Conservation (phyloP, 2,329 filamentous ascomycete species). For the Ophiostoma sp. region DNA sequence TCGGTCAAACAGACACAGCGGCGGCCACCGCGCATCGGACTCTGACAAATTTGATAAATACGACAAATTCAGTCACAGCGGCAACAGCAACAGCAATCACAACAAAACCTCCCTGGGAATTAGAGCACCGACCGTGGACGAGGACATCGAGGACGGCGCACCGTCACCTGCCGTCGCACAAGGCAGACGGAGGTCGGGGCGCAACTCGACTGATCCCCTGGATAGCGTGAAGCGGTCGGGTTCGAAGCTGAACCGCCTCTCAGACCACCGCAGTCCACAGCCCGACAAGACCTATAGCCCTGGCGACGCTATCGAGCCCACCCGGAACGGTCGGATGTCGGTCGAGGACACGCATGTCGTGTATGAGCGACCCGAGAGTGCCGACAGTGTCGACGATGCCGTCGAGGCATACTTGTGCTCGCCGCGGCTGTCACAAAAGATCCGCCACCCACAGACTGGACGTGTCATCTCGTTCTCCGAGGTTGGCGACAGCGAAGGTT, state of each 20-base stretch:
- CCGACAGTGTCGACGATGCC: constrained; percentile 82
- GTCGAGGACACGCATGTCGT: constrained; percentile 30
- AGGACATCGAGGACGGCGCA: constrained; percentile 56
- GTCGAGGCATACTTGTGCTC: constrained; percentile 81
- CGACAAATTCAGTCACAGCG: not conserved
- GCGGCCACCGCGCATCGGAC: not conserved
- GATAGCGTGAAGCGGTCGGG: constrained; percentile 51
- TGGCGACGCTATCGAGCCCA: constrained; percentile 31
- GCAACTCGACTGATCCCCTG: constrained; percentile 44
- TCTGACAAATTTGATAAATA: not conserved
- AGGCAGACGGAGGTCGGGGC: constrained; percentile 47
- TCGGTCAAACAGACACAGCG: not conserved
- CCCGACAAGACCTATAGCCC: constrained; percentile 37
- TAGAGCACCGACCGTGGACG: constrained; percentile 28
- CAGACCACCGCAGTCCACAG: constrained; percentile 40
- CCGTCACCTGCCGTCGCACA: constrained; percentile 65
- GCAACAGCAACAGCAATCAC: not conserved
- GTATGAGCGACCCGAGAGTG: constrained; percentile 69
- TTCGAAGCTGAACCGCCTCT: constrained; percentile 55
- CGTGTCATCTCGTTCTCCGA: constrained; percentile 92
- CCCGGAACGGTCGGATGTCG: constrained; percentile 30
- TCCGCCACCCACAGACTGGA: constrained; percentile 78
- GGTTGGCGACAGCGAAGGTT: constrained; percentile 86
- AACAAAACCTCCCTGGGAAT: not conserved
- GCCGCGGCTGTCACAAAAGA: constrained; percentile 79